Percentiles rank a stretch among this genome's conserved stretches.
Evolutionary conservation across 148 eudicot genomes (phyloP).

Genomic region (Agrostemma githago): DNA sequence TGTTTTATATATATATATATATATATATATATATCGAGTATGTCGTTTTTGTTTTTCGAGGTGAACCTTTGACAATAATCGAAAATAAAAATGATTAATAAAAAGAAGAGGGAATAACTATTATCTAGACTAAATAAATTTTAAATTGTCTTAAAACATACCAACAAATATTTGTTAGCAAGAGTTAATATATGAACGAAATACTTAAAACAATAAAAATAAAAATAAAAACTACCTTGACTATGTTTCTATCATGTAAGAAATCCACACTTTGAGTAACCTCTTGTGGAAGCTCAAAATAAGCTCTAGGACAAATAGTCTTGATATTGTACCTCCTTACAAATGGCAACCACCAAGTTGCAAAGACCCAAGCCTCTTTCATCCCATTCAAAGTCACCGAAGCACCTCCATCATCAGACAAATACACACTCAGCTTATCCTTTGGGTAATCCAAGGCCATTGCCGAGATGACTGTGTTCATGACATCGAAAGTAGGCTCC

Average conservation of each 20-base stretch:
- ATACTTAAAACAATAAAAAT: neutral
- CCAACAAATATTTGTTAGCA: neutral
- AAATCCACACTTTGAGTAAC: constrained; percentile 28
- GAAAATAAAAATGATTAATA: too few relatives aligned
- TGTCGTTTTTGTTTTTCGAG: too few relatives aligned
- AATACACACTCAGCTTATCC: constrained; percentile 37
- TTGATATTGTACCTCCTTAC: constrained; percentile 32
- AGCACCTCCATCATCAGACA: constrained; percentile 52
- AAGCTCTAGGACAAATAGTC: constrained; percentile 46
- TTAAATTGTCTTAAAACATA: neutral
- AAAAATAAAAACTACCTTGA: constrained; percentile 26
- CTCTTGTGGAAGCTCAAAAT: constrained; percentile 26
- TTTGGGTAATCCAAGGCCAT: constrained; percentile 49
- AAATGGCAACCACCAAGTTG: constrained; percentile 49
- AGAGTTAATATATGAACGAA: neutral
- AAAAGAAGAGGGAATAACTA: too few relatives aligned
- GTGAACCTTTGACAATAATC: too few relatives aligned
- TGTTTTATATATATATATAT: too few relatives aligned
- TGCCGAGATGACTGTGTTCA: constrained; percentile 53
- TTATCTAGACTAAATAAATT: too few relatives aligned
- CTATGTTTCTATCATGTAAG: constrained; percentile 24
- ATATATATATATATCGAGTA: too few relatives aligned
- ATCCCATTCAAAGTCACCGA: constrained; percentile 34
- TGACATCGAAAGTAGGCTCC: constrained; percentile 44
- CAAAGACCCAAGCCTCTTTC: constrained; percentile 42